A percentile compares a stretch with the other conserved stretches of the same genome.
Conservation (phyloP, 2,329 filamentous ascomycete genomes). For the Periglandula ipomoeae region DNA sequence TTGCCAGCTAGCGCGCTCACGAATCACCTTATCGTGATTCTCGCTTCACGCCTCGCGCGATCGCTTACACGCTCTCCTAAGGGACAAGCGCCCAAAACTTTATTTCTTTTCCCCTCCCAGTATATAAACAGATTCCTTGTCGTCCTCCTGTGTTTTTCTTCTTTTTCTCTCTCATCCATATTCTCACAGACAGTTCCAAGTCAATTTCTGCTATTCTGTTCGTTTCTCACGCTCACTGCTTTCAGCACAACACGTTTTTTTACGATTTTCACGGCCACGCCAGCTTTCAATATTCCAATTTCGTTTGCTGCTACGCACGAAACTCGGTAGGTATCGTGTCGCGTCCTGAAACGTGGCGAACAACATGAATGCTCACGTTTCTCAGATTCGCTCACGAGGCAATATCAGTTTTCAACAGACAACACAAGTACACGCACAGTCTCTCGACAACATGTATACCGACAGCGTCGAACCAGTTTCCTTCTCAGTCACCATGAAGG, state of each 20-base stretch:
- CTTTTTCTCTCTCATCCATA: background rate
- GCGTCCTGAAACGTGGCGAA: background rate
- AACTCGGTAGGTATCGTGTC: background rate
- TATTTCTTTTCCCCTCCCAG: no score
- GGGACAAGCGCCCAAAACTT: no score
- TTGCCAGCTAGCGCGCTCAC: no score
- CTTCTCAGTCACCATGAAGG: constrained; percentile 24
- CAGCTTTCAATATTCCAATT: no score
- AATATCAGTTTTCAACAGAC: background rate
- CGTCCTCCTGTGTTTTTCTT: background rate
- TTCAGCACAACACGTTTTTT: background rate
- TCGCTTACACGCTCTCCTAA: no score
- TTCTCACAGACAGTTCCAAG: background rate
- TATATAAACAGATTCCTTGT: background rate
- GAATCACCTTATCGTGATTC: no score
- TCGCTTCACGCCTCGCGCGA: no score
- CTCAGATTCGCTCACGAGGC: background rate
- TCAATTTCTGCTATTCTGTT: background rate
- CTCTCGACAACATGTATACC: background rate
- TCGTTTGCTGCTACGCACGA: no score
- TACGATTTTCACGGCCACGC: background rate
- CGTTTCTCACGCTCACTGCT: background rate
- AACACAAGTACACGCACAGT: no score
- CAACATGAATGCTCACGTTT: background rate
- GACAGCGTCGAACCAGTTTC: background rate